Conservation (phyloP, 1,284 basidiomycete genomes). For the Rhizoctonia solani region DNA sequence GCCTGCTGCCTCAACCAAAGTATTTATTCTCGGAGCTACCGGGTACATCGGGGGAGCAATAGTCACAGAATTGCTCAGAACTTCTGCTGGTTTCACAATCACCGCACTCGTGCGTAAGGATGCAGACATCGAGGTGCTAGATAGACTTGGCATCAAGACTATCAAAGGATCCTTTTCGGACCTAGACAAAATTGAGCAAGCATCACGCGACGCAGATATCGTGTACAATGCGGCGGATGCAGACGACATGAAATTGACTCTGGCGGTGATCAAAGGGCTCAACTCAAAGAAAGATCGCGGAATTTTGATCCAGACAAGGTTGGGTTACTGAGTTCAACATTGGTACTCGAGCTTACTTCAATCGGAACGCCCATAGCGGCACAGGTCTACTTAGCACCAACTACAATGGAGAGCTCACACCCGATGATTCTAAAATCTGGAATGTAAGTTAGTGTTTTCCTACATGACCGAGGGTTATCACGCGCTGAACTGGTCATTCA, state of each 20-base stretch:
- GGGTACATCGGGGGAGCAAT: conserved; percentile 45
- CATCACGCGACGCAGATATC: conserved; percentile 44
- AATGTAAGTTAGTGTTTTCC: conserved; percentile 36
- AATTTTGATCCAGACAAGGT: conserved; percentile 48
- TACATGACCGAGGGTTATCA: neutral
- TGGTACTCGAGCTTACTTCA: neutral
- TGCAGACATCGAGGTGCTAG: conserved; percentile 43
- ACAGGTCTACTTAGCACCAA: conserved; percentile 46
- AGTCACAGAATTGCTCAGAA: conserved; percentile 40
- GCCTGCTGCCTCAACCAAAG: conserved; percentile 22
- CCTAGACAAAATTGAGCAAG: conserved; percentile 41
- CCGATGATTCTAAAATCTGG: conserved; percentile 32
- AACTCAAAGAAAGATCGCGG: conserved; percentile 44
- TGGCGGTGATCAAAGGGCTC: conserved; percentile 46
- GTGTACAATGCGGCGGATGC: conserved; percentile 47
- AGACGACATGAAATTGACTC: conserved; percentile 43
- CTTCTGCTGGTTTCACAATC: conserved; percentile 41
- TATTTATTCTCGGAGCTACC: conserved; percentile 46
- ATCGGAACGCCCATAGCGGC: conserved; percentile 39
- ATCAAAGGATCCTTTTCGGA: conserved; percentile 44
- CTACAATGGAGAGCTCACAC: conserved; percentile 34
- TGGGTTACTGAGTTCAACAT: too few species aligned
- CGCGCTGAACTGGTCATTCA: neutral
- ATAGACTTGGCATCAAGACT: conserved; percentile 40
- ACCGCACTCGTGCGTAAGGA: conserved; percentile 44